These are phyloP conservation scores for Microcyclosporella mali DNA, from an alignment of 2,329 filamentous ascomycete genomes.

Conservation along the genomic window DNA sequence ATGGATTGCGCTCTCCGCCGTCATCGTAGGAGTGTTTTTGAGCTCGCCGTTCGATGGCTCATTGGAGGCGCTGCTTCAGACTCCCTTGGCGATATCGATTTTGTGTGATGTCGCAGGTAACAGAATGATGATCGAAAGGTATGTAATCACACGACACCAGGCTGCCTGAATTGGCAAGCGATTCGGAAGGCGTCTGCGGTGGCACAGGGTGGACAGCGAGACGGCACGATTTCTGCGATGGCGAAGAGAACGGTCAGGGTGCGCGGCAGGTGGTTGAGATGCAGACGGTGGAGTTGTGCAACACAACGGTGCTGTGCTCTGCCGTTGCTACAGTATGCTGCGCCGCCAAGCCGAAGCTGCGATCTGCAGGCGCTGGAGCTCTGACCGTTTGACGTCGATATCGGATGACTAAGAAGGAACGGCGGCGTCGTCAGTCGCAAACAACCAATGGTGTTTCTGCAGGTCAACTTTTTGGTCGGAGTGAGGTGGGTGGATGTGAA, in stretches of 20 bases:
- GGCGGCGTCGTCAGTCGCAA: too few species aligned
- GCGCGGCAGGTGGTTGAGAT: background rate
- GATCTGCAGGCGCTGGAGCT: too few species aligned
- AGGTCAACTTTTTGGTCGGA: too few species aligned
- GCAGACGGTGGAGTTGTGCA: background rate
- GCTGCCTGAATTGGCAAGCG: background rate
- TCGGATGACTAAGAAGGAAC: too few species aligned
- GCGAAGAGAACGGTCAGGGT: background rate
- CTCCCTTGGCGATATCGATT: background rate
- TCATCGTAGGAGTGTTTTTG: conserved; percentile 19
- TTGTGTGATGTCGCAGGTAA: too few species aligned
- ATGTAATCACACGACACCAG: conserved; percentile 1
- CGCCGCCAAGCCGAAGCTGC: too few species aligned
- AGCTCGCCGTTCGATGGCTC: conserved; percentile 13
- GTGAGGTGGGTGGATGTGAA: too few species aligned
- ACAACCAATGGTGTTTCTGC: too few species aligned
- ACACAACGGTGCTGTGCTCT: background rate
- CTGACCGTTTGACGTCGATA: too few species aligned
- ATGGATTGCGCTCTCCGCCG: conserved; percentile 20
- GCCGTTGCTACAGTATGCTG: too few species aligned
- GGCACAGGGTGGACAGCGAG: background rate
- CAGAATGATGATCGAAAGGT: background rate
- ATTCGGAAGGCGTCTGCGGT: background rate
- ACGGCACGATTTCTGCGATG: background rate
- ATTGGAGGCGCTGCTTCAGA: conserved; percentile 9